phyloP scores from a whole-genome alignment of 2,329 filamentous ascomycete genomes.

The Alternaria novae-zelandiae region DNA sequence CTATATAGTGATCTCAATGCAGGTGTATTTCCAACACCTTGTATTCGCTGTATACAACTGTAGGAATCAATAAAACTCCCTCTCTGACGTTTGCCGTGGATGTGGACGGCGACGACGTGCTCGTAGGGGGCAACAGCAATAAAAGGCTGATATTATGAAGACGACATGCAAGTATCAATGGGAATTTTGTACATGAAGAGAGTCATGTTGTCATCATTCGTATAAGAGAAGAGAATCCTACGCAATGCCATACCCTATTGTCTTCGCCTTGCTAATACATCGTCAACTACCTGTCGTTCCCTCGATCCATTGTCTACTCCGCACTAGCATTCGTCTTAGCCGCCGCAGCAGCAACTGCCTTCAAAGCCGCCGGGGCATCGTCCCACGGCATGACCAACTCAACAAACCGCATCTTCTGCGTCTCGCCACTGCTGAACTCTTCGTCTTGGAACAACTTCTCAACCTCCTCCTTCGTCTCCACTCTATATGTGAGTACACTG shows the following conservation, averaged over 20 bases:
- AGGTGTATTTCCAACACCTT: no score
- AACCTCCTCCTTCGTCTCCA: slow-evolving; percentile 73
- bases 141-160: no score
- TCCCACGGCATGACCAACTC: slow-evolving; percentile 82
- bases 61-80: no score
- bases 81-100: no score
- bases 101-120: no score
- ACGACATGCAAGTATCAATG: no score
- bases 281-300: not conserved
- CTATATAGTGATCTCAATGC: no score
- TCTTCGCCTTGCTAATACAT: not conserved
- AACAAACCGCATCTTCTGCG: slow-evolving; percentile 69
- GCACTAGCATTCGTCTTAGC: slow-evolving; percentile 66
- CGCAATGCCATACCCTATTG: not conserved
- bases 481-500: slow-evolving; percentile 66
- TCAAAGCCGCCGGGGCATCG: slow-evolving; percentile 75
- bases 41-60: no score
- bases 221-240: not conserved
- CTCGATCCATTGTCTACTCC: slow-evolving; percentile 7
- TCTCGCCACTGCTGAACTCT: slow-evolving; percentile 60
- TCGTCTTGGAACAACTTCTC: slow-evolving; percentile 68
- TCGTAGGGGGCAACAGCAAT: no score
- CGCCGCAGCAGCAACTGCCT: slow-evolving; percentile 72
- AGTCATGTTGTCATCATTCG: not conserved
- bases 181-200: not conserved